Evolutionary conservation across 1,284 basidiomycete species (phyloP), one percentile per base, ranked within the genome.

Genomic region (Naganishia cerealis): DNA sequence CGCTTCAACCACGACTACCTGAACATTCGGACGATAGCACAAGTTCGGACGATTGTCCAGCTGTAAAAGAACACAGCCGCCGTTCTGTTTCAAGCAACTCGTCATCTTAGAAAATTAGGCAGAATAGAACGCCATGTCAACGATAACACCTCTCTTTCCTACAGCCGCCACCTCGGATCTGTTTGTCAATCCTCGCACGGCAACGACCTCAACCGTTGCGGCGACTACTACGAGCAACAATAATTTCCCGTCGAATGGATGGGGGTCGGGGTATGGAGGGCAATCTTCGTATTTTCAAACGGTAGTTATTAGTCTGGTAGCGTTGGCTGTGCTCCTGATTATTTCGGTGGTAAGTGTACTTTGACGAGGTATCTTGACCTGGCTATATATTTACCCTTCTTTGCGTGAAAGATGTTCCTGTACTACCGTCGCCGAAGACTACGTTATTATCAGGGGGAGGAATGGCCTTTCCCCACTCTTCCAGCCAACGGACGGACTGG

Each of bases 261-360:
- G 54, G 46, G 61, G 66, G n/a, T 42, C 50, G 16, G 55, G 54
- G 13, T 61, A 61, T 40, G 24, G 24, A 12, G 39, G 43, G 8
- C 46, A 55, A 12, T 58, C 66, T 24, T 59, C 66, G 18, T 71
- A 71, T 39, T 67, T 71, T 46, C 70, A 71, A 39, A 68, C 66
- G 40, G 67, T 71, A 9, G 53, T 71, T n/a, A 71, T 71, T 57
- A 68, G 67, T 62, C 46, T 71, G 53, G 70, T 71, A 9, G 70
- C 70, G 16, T 48, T 71, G 53, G 66, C 67, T 5, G 53, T 68
- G 38, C 39, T 71, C 15, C 38, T 71, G 62, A 57, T 71, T 18
- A 66, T 71, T 21, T 66, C 62, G 1, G 62, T 66, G 39, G 70
- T 68, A 29, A 56, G 70, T 65, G 21, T 54, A 21, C 29, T 46